A percentile compares a stretch with the other conserved stretches of the same genome.
Conservation (phyloP, 345 rosid species). For the Eucalyptus viminalis region DNA sequence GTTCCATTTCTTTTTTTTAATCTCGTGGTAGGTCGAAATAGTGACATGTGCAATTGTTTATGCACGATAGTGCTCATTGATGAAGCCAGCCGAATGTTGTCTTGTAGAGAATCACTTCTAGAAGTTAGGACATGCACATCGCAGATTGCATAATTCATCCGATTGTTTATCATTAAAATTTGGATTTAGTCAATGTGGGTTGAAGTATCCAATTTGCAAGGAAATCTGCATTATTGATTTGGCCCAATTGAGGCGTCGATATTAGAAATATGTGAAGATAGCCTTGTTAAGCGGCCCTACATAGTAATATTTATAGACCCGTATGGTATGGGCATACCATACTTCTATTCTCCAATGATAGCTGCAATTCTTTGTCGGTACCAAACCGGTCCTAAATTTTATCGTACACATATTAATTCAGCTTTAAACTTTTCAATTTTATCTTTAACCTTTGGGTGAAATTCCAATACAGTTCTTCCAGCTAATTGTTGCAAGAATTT, state of each 20-base stretch:
- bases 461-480: neutral
- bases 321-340: neutral
- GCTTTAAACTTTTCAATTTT: neutral
- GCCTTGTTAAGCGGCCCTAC: neutral
- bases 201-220: neutral
- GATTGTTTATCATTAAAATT: neutral
- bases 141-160: neutral
- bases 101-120: neutral
- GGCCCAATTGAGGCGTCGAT: neutral
- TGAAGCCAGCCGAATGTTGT: neutral
- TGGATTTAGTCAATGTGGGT: neutral
- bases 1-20: neutral
- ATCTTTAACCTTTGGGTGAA: neutral
- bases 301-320: neutral
- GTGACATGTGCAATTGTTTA: neutral
- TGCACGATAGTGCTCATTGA: neutral
- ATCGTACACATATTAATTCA: accelerated
- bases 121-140: neutral
- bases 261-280: neutral
- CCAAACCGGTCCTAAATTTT: neutral
- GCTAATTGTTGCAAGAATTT: neutral
- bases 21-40: neutral
- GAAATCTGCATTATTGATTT: neutral
- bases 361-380: neutral
- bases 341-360: neutral